Base-by-base conservation (phyloP, 2,329 filamentous ascomycete species). In the Epicoccum nigrum region DNA sequence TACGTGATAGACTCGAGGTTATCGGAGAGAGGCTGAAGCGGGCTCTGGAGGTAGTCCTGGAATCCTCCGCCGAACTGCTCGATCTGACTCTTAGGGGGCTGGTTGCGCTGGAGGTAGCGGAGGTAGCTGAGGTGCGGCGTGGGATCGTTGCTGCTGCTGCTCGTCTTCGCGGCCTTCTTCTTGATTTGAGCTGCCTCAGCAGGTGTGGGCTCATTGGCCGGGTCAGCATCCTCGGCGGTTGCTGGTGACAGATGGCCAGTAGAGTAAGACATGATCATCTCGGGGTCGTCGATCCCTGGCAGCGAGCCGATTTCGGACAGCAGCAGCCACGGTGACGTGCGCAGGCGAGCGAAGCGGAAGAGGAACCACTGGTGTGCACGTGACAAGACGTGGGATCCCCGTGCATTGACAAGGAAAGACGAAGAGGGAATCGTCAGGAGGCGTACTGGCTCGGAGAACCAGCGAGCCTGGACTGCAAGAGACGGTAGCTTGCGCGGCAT, bases 1-100 rank as follows among this genome's bases (percentile, higher is more conserved):
- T 99, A 99, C 0, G 94, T 99, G 33, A 96, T 89, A 38, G 92
- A 96, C 72, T 99, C 95, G 12, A 99, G 81, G 63, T 99, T 99
- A 73, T 99, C 94, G 0, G 93, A 93, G 12, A 99, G 81, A 0
- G 94, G 94, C 71, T 99, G 95, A 32, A 99, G 79, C 2, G 94
- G 94, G 2, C 92, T 92, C 72, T 99, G 94, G 9, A 99, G 81
- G 81, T 94, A 99, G 72, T 99, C 94, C 67, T 99, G 95, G 62
- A 89, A 90, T 2, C 87, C 87, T 16, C 84, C 77, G 12, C 86
- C 86, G 61, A 89, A 89, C 25, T 80, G 79, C 67, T 90, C 86
- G 44, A 90, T 80, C 4, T 79, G 75, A 16, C 81, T 81, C 33
- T 81, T 79, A 2, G 86, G 79, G 7, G 87, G 86, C 67, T 97